Percentiles rank a stretch among this genome's conserved stretches.
phyloP scores from a whole-genome alignment of 345 rosid species.

The Populus pruinosa region DNA sequence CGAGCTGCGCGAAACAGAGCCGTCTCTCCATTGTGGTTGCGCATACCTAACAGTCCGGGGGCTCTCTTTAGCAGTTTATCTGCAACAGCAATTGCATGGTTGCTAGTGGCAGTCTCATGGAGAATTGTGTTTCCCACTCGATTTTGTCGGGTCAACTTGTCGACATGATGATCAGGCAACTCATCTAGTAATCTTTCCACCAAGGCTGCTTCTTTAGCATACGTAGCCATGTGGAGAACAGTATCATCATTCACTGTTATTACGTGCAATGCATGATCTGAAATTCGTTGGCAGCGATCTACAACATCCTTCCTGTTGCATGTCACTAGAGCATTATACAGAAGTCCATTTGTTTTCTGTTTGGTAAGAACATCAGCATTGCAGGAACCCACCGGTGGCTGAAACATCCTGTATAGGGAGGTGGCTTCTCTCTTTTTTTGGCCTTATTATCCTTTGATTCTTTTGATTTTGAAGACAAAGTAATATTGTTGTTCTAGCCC shows the following conservation, averaged over 20 bases:
- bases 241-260: too few species aligned
- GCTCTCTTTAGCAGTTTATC: neutral
- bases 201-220: too few species aligned
- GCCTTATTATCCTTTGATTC: too few species aligned
- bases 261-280: too few species aligned
- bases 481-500: too few species aligned
- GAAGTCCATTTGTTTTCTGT: neutral
- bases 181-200: neutral
- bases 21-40: constrained; percentile 4
- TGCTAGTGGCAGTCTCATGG: neutral
- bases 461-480: too few species aligned
- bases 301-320: too few species aligned
- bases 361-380: neutral
- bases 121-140: neutral
- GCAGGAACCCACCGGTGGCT: too few species aligned
- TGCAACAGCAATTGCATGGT: neutral
- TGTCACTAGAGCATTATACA: neutral
- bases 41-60: constrained; percentile 1
- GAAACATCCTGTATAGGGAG: too few species aligned
- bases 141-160: neutral
- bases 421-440: too few species aligned
- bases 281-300: too few species aligned
- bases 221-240: too few species aligned
- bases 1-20: constrained; percentile 5
- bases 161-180: neutral